Base-by-base conservation (phyloP, 2,329 filamentous ascomycete genomes). In the Ophiostoma himal-ulmi region DNA sequence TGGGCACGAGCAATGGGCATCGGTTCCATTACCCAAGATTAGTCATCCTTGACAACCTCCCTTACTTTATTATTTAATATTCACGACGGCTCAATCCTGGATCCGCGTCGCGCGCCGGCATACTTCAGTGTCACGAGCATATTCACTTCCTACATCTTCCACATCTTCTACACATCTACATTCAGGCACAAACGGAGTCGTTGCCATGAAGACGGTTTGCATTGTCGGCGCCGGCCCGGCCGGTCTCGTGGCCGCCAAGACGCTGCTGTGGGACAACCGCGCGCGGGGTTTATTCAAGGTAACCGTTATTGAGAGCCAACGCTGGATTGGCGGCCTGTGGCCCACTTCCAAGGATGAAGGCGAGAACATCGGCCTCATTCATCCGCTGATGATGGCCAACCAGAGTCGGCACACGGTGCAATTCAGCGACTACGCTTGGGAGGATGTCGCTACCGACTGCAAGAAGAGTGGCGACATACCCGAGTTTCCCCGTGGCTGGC, bases 281-380 rank as follows among this genome's bases (percentile, higher is more conserved):
- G 77, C 79, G 1, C 44, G 67, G 10, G 82, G 79, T 13, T 81
- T 82, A 6, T 94, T 92, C 79, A 81, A 83, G 5, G 89, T 94
- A 67, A 90, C 86, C 3, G 78, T 96, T 34, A 91, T 90, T 75
- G 92, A 96, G 67, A 81, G 84, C 20, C 84, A 88, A 66, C 76
- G 83, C 44, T 83, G 86, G 54, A 83, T 94, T 20, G 92, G 92
- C 13, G 92, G 92, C 0, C 85, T 95, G n/a, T 96, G 92, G 92
- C 89, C 90, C 3, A 80, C 65, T 1, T 67, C 81, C 1, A 78
- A 79, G 14, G 83, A 81, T 69, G 74, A 79, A 1, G 87, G 88
- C 69, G 74, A 73, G 8, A 57, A 54, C n/a, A 79, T 74, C 1
- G 83, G 86, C 2, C 80, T 86, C 54, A 80, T 90, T 20, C 87